Percentiles rank a stretch among this genome's conserved stretches.
Conservation (phyloP, 2,329 filamentous ascomycete genomes). For the Fusarium chaquense region DNA sequence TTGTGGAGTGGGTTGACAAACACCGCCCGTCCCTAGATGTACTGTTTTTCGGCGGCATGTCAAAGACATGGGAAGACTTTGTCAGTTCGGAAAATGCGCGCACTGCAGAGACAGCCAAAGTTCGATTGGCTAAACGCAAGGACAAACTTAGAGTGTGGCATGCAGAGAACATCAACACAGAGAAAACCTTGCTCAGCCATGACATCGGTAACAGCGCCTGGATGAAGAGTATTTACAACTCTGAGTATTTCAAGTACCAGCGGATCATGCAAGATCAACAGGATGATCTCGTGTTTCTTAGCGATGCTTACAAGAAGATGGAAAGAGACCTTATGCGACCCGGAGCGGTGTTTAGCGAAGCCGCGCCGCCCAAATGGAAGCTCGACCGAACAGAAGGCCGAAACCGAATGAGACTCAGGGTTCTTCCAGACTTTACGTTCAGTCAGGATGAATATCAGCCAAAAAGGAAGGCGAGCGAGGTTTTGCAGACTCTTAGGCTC, state of each 20-base stretch:
- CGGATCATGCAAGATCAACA: constrained; percentile 91
- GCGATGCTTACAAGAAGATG: constrained; percentile 81
- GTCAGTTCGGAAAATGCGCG: constrained; percentile 83
- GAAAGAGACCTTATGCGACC: constrained; percentile 82
- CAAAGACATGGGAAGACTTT: constrained; percentile 88
- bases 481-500: constrained; percentile 53
- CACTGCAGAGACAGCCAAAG: constrained; percentile 80
- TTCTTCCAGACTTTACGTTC: constrained; percentile 80
- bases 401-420: constrained; percentile 91
- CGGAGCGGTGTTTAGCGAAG: constrained; percentile 81
- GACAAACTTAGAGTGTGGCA: constrained; percentile 88
- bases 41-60: constrained; percentile 84
- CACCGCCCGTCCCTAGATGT: constrained; percentile 82
- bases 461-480: constrained; percentile 74
- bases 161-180: constrained; percentile 72
- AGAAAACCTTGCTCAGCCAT: constrained; percentile 82
- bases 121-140: constrained; percentile 78
- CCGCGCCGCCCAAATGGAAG: constrained; percentile 80
- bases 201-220: constrained; percentile 89
- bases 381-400: constrained; percentile 95
- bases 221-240: constrained; percentile 94
- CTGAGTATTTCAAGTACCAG: constrained; percentile 93
- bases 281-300: constrained; percentile 84
- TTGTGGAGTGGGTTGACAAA: constrained; percentile 88
- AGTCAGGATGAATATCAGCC: constrained; percentile 83